A percentile compares a stretch with the other conserved stretches of the same genome.
phyloP scores from a whole-genome alignment of 805 yeast genomes.

The Ogataea neopini region DNA sequence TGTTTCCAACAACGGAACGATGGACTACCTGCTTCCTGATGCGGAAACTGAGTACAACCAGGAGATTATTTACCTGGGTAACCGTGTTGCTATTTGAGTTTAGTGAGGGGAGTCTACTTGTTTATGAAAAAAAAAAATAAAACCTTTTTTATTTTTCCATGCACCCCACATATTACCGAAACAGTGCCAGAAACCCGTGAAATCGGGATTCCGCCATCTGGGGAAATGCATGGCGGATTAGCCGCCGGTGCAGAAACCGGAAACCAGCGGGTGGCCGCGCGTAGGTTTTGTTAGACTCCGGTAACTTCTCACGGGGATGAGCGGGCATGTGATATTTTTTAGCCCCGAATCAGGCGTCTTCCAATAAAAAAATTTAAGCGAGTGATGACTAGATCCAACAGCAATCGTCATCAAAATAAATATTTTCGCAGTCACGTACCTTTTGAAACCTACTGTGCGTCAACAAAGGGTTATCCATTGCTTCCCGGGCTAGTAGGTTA shows the following conservation, averaged over 20 bases:
- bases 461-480: not conserved
- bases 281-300: too few species aligned
- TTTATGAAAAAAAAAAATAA: not conserved
- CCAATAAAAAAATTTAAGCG: not conserved
- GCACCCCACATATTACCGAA: slow-evolving; percentile 2
- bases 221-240: slow-evolving; percentile 2
- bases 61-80: slow-evolving; percentile 28
- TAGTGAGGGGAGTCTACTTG: not conserved
- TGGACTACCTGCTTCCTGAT: slow-evolving; percentile 22
- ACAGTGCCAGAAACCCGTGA: not conserved
- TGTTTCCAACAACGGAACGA: slow-evolving; percentile 19
- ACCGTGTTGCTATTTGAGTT: slow-evolving; percentile 13
- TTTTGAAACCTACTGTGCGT: not conserved
- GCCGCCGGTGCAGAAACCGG: slow-evolving; percentile 2
- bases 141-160: not conserved
- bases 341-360: slow-evolving; percentile 1
- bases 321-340: slow-evolving; percentile 1
- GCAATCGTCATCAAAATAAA: slow-evolving; percentile 1
- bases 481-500: not conserved
- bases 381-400: not conserved
- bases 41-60: slow-evolving; percentile 15
- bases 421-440: not conserved
- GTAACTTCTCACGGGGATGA: not conserved
- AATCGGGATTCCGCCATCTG: slow-evolving; percentile 1
- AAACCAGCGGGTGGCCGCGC: not conserved